Base-by-base conservation (phyloP, 495 filamentous ascomycete genomes). In the Pyrenula massariospora region DNA sequence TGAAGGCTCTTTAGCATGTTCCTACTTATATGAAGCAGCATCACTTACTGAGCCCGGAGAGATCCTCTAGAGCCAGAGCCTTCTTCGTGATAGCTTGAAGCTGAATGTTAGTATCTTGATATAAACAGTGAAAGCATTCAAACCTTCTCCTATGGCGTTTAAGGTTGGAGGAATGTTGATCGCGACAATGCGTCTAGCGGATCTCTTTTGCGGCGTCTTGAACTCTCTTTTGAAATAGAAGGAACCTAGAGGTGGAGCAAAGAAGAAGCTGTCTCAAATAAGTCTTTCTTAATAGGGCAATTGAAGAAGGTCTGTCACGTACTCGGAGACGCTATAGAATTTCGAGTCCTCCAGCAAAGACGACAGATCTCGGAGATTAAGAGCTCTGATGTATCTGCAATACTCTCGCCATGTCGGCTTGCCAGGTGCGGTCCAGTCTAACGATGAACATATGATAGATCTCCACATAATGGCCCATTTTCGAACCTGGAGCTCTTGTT, bases 401-500 rank as follows among this genome's bases (percentile, higher is more conserved):
- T 92, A 91, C 0, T 85, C 85, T 58, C 81, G 85, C 24, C 77
- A 68, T 0, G 87, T 88, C 58, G 74, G 66, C 15, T 42, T 15
- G 5, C 31, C 31, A 8, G 31, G 15, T 8, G 31, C 31, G 5
- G 31, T 42, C 31, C 31, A 42, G 11, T 75, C 79, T 24, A 86
- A 54, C 57, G 82, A 82, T 1, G 87, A 91, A 5, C 82, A 68
- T 54, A 87, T 77, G 53, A 90, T 78, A 5, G 84, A 84, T 31
- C 78, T 75, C 88, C 88, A 91, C 31, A 87, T 68, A 2, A 79
- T 71, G 12, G 81, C 75, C 73, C 82, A 84, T 66, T 77, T 77
- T 54, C 65, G 61, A 57, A 61, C 60, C 51, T 63, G 58, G 31
- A 59, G 52, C 25, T 62, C 56, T 24, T 65, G 61, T 47, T 66